Evolutionary conservation across 768 basidiomycete genomes (phyloP).

Genomic region (Amanita rimosa): DNA sequence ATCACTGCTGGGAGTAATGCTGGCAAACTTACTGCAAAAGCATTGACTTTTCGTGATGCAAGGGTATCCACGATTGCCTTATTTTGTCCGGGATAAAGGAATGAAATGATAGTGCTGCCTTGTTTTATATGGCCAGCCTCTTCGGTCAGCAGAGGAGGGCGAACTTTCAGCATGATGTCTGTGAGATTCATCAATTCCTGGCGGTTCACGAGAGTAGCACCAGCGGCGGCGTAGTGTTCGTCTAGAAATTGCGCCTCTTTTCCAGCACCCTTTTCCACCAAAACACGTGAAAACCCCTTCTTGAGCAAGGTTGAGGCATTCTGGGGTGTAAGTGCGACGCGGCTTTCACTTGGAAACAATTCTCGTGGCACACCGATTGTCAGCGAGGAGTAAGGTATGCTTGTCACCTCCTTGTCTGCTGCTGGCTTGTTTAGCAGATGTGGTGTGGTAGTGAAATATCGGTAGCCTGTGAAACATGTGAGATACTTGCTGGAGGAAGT

Average conservation of each 20-base stretch:
- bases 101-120: constrained; percentile 73
- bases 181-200: constrained; percentile 57
- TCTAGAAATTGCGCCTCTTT: constrained; percentile 68
- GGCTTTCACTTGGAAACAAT: constrained; percentile 64
- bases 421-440: constrained; percentile 16
- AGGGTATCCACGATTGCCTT: constrained; percentile 60
- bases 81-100: constrained; percentile 79
- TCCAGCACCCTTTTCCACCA: constrained; percentile 68
- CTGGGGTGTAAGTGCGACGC: constrained; percentile 74
- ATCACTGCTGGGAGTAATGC: not conserved
- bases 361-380: constrained; percentile 72
- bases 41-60: constrained; percentile 53
- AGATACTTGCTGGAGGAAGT: constrained; percentile 1
- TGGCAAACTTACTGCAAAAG: constrained; percentile 46
- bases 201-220: constrained; percentile 64
- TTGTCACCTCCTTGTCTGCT: constrained; percentile 18
- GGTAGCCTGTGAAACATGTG: constrained; percentile 15
- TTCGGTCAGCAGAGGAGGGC: constrained; percentile 54
- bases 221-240: constrained; percentile 68
- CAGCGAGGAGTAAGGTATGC: constrained; percentile 57
- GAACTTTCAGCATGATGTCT: constrained; percentile 82
- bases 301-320: constrained; percentile 66
- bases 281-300: constrained; percentile 68
- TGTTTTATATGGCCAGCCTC: constrained; percentile 56
- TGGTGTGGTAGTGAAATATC: constrained; percentile 21